These are phyloP conservation scores for Agaricus sinodeliciosus DNA, from an alignment of 768 basidiomycete species.

Conservation along the genomic window DNA sequence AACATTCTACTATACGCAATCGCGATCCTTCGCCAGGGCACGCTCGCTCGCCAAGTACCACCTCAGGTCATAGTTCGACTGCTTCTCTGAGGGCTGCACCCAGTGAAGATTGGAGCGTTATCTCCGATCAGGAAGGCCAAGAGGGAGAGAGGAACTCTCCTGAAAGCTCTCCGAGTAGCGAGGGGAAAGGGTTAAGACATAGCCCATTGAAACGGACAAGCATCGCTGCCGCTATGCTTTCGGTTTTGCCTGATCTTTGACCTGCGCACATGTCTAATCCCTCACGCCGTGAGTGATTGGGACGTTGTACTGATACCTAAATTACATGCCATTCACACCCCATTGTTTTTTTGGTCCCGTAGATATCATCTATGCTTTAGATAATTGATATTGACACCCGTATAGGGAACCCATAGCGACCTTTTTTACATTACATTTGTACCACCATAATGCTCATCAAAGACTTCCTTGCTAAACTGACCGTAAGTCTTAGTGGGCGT, in stretches of 20 bases:
- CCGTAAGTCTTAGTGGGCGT: slow-evolving; percentile 76
- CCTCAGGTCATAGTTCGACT: slow-evolving; percentile 48
- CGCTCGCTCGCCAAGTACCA: slow-evolving; percentile 25
- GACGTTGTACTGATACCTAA: background rate
- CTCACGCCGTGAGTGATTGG: slow-evolving; percentile 3
- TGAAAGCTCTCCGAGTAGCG: slow-evolving; percentile 42
- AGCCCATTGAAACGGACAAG: slow-evolving; percentile 51
- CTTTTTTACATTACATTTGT: slow-evolving; percentile 14
- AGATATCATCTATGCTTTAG: background rate
- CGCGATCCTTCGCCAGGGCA: slow-evolving; percentile 16
- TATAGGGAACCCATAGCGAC: background rate
- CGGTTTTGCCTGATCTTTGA: slow-evolving; percentile 52
- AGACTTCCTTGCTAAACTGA: slow-evolving; percentile 79
- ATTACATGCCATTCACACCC: background rate
- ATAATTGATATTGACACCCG: slow-evolving; percentile 2
- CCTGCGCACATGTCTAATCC: slow-evolving; percentile 33
- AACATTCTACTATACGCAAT: slow-evolving; percentile 32
- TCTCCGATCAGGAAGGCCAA: slow-evolving; percentile 58
- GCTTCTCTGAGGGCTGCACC: slow-evolving; percentile 47
- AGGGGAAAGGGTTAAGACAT: slow-evolving; percentile 27
- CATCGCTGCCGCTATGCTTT: slow-evolving; percentile 54
- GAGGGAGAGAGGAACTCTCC: slow-evolving; percentile 45
- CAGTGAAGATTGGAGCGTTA: slow-evolving; percentile 86
- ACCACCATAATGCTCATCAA: slow-evolving; percentile 47
- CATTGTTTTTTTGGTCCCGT: background rate